Evolutionary conservation across 2,329 filamentous ascomycete species (phyloP).

Genomic region (Alternaria ventricosa): DNA sequence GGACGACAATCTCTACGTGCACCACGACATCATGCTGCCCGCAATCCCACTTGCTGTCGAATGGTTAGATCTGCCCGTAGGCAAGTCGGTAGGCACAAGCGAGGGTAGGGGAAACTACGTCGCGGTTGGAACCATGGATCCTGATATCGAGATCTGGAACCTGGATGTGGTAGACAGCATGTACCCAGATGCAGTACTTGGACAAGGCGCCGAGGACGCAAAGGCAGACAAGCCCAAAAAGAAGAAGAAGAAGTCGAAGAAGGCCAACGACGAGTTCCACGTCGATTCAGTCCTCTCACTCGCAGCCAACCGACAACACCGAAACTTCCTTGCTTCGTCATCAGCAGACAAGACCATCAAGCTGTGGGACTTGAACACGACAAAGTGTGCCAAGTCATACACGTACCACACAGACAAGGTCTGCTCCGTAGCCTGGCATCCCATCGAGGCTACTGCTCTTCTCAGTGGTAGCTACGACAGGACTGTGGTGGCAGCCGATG

Average conservation of each 20-base stretch:
- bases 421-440: slow-evolving; percentile 94
- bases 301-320: slow-evolving; percentile 89
- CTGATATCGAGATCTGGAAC: slow-evolving; percentile 98
- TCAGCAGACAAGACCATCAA: slow-evolving; percentile 98
- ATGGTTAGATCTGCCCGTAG: slow-evolving; percentile 92
- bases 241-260: slow-evolving; percentile 89
- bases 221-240: slow-evolving; percentile 71
- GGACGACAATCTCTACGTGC: slow-evolving; percentile 95
- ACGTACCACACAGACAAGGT: slow-evolving; percentile 97
- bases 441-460: slow-evolving; percentile 82
- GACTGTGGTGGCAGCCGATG: slow-evolving; percentile 92
- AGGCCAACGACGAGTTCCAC: slow-evolving; percentile 89
- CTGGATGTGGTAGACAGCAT: slow-evolving; percentile 95
- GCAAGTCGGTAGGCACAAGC: slow-evolving; percentile 61
- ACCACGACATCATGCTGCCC: slow-evolving; percentile 99
- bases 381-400: slow-evolving; percentile 95
- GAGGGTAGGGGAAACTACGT: slow-evolving; percentile 85
- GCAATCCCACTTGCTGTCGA: slow-evolving; percentile 95
- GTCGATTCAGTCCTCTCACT: slow-evolving; percentile 92
- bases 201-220: slow-evolving; percentile 64
- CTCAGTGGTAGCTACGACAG: slow-evolving; percentile 95
- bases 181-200: slow-evolving; percentile 96
- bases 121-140: slow-evolving; percentile 95
- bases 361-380: slow-evolving; percentile 93
- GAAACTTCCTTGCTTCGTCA: slow-evolving; percentile 90